A percentile compares a stretch with the other conserved stretches of the same genome.
These are phyloP conservation scores for Lycium barbarum DNA, from an alignment of 257 asterid species.

Conservation along the genomic window DNA sequence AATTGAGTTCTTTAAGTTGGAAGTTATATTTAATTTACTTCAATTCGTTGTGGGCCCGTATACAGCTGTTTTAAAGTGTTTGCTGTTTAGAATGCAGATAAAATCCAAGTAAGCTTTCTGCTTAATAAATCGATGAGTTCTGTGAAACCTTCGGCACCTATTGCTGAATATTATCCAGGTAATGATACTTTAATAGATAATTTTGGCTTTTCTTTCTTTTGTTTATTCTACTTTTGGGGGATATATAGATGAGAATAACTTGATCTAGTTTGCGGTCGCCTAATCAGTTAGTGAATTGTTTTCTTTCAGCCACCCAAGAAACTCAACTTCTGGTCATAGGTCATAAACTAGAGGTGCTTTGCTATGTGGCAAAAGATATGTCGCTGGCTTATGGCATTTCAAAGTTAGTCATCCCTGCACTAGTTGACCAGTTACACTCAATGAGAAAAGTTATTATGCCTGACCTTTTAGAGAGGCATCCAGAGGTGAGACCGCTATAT, in stretches of 20 bases:
- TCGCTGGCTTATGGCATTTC: constrained; percentile 59
- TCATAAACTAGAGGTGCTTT: constrained; percentile 77
- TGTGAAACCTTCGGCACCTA: constrained; percentile 66
- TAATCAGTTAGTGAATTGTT: constrained; percentile 34
- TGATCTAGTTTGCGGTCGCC: constrained; percentile 11
- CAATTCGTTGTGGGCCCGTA: constrained; percentile 23
- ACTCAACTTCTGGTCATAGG: constrained; percentile 69
- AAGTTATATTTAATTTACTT: background rate
- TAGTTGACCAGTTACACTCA: constrained; percentile 74
- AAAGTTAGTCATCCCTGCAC: constrained; percentile 81
- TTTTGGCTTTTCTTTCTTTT: constrained; percentile 12
- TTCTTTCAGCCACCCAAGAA: constrained; percentile 67
- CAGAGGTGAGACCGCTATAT: constrained; percentile 56
- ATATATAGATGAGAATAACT: background rate
- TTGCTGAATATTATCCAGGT: constrained; percentile 94
- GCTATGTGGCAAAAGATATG: constrained; percentile 76
- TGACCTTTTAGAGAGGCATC: constrained; percentile 60
- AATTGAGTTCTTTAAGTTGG: background rate
- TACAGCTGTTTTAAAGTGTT: constrained; percentile 39
- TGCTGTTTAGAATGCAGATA: constrained; percentile 78
- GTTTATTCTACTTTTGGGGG: background rate
- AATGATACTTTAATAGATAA: constrained; percentile 30
- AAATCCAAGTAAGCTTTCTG: constrained; percentile 71
- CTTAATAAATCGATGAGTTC: constrained; percentile 75
- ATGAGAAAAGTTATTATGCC: constrained; percentile 67